Conservation (phyloP, 108 stramenopile species). For the Schizochytrium sp. region DNA sequence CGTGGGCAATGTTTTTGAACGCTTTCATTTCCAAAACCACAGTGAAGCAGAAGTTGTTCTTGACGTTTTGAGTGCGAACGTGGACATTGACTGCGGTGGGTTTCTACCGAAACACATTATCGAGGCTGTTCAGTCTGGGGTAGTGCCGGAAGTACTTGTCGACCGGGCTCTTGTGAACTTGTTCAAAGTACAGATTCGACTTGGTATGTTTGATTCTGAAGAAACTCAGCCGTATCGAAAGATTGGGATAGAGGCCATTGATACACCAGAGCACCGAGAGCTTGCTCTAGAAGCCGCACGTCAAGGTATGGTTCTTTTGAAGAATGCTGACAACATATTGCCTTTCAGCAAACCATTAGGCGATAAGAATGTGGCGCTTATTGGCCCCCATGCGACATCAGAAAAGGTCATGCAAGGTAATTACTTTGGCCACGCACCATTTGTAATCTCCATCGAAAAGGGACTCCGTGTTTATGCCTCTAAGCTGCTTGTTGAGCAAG, state of each 20-base stretch:
- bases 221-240: background rate
- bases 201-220: conserved; percentile 64
- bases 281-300: conserved; percentile 63
- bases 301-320: conserved; percentile 68
- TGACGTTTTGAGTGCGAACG: conserved; percentile 43
- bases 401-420: conserved; percentile 55
- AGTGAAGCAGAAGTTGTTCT: background rate
- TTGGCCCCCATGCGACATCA: conserved; percentile 66
- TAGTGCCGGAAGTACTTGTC: conserved; percentile 47
- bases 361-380: background rate
- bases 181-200: conserved; percentile 60
- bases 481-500: background rate
- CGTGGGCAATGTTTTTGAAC: conserved; percentile 65
- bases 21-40: background rate
- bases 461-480: conserved; percentile 34
- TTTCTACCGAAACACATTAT: conserved; percentile 32
- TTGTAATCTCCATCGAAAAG: conserved; percentile 18
- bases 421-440: conserved; percentile 61
- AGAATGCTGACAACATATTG: conserved; percentile 61
- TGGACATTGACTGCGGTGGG: conserved; percentile 61
- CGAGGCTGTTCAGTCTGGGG: conserved; percentile 46
- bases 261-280: background rate
- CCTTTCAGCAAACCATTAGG: background rate
- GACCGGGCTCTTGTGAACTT: conserved; percentile 55
- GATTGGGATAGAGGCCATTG: conserved; percentile 35